Evolutionary conservation across 225 moss, liverwort and hornwort genomes (phyloP), one percentile per base, ranked within the genome.

Genomic region (Anthoceros angustus): DNA sequence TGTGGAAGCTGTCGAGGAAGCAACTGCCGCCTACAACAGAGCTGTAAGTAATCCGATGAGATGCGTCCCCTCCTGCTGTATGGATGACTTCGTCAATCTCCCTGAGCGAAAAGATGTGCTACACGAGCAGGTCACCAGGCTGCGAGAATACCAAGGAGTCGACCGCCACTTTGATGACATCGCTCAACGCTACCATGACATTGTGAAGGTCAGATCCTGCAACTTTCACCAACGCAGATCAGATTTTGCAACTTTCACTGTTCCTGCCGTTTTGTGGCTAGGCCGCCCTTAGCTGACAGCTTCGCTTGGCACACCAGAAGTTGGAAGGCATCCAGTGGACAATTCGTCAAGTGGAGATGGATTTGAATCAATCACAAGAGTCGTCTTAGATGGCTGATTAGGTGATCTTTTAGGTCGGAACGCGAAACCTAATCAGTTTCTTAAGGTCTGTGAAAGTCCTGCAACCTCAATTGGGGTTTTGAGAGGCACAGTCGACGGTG

Each of bases 101-200:
- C 21, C 1, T 40, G 46, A 43, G 18, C 49, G 39, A 18, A 39
- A 18, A 18, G 24, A 21, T 41, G n/a, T 18, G 61, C n/a, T 20
- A 40, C 61, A 14, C 9, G 39, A 40, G 42, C 79, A 93, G 92
- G 92, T 89, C 9, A 87, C 93, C 65, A 80, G 93, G 70, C 78
- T 93, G 62, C 89, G 89, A 42, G 92, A 92, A 65, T 92, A 92
- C 65, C 88, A 92, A 83, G 92, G 92, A 62, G 89, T 93, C 63
- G 93, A 93, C 74, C 84, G 87, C 64, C 85, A 93, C 66, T 93
- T 93, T 42, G 93, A 93, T 71, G 87, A 93, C 68, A 93, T 93
- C 67, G 93, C 93, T 21, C 82, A 80, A 61, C 83, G 93, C 42
- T 93, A 93, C 70, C 87, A 87, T 70, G 89, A 89, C 71, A 85